Conservation (phyloP, 2,329 filamentous ascomycete species). For the Pseudocercospora pini-densiflorae region DNA sequence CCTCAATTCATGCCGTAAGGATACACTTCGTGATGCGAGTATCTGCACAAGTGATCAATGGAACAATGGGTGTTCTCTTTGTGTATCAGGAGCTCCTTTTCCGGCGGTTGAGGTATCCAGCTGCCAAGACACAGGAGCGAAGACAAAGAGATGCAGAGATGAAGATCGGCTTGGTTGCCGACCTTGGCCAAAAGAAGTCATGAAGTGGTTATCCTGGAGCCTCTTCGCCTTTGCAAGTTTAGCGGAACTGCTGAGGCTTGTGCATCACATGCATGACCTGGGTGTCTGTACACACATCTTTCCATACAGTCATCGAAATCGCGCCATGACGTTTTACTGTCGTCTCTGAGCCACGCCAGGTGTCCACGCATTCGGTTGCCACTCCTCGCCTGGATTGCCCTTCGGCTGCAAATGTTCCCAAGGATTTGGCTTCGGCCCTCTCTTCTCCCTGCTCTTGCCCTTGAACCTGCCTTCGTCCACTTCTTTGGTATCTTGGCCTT, state of each 20-base stretch:
- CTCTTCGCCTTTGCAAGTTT: background rate
- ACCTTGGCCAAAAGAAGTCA: too few relatives aligned
- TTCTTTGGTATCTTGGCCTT: slow-evolving; percentile 33
- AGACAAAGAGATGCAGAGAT: background rate
- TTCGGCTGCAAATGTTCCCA: slow-evolving; percentile 45
- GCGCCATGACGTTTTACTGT: slow-evolving; percentile 10
- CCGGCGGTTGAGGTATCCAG: background rate
- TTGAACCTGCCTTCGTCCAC: slow-evolving; percentile 41
- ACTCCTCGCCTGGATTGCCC: slow-evolving; percentile 49
- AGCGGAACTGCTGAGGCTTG: background rate
- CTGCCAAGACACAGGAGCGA: background rate
- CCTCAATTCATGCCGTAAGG: background rate
- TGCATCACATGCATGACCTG: background rate
- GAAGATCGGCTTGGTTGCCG: too few relatives aligned
- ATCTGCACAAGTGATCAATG: background rate
- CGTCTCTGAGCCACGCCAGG: slow-evolving; percentile 45
- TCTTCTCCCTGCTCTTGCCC: slow-evolving; percentile 31
- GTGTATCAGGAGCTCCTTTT: background rate
- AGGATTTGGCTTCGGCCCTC: slow-evolving; percentile 39
- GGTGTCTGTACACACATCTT: background rate
- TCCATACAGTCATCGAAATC: background rate
- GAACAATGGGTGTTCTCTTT: background rate
- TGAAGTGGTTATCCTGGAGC: too few relatives aligned
- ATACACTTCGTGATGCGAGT: background rate
- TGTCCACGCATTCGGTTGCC: slow-evolving; percentile 53